A percentile compares a stretch with the other conserved stretches of the same genome.
Conservation (phyloP, 139 green algal species). For the Coccomyxa sp. region DNA sequence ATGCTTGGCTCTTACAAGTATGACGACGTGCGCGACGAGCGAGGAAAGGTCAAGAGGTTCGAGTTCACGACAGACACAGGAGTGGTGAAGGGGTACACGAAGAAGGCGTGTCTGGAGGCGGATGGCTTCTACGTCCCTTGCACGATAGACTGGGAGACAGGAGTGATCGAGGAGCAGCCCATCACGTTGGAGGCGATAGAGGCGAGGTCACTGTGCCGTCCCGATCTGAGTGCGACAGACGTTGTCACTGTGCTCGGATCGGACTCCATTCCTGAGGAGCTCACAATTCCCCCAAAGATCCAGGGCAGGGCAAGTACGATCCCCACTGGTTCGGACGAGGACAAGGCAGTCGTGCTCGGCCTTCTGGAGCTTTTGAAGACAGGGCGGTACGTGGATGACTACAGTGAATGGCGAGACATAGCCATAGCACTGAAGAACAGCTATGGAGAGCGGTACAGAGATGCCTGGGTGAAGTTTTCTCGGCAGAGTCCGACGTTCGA, state of each 20-base stretch:
- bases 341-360: no score
- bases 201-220: neutral
- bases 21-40: neutral
- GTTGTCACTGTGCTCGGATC: neutral
- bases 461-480: no score
- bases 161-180: neutral
- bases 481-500: no score
- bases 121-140: neutral
- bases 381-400: no score
- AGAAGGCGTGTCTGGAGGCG: neutral
- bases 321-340: no score
- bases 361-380: no score
- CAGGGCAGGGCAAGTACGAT: no score
- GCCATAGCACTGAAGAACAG: no score
- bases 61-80: neutral
- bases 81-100: neutral
- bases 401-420: no score
- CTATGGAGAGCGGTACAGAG: no score
- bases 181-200: constrained; percentile 1
- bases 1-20: neutral
- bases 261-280: neutral
- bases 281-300: no score
- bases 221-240: neutral
- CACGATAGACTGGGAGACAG: neutral
- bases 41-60: neutral